Evolutionary conservation across 495 filamentous ascomycete species (phyloP).

Genomic region (Daldinia grandis): DNA sequence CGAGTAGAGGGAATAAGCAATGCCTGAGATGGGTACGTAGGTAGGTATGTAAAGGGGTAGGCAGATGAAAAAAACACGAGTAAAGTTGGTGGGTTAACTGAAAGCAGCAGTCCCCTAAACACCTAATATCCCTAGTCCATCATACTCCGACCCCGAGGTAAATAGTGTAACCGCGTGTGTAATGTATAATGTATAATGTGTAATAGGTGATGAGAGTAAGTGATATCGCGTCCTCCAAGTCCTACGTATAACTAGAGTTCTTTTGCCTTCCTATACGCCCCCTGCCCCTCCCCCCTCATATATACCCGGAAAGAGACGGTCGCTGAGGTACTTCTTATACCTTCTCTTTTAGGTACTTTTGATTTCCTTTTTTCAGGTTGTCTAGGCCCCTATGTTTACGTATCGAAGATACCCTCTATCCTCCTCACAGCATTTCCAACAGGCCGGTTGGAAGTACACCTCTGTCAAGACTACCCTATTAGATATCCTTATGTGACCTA

Average conservation of each 20-base stretch:
- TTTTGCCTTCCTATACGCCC: background rate
- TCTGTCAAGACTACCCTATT: background rate
- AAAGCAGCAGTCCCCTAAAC: background rate
- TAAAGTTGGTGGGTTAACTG: background rate
- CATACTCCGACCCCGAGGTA: background rate
- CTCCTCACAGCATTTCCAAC: background rate
- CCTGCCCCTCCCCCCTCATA: background rate
- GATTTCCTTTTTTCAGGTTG: background rate
- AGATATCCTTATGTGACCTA: background rate
- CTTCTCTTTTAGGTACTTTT: background rate
- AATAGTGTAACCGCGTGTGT: background rate
- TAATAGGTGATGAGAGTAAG: background rate
- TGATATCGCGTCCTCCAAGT: background rate
- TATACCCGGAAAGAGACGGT: background rate
- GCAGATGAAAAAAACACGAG: background rate
- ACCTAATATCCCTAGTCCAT: background rate
- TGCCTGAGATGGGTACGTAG: background rate
- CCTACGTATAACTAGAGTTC: background rate
- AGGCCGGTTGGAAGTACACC: background rate
- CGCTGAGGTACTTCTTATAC: background rate
- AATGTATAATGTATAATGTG: background rate
- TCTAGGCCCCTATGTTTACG: background rate
- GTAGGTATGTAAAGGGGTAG: background rate
- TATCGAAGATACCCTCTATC: background rate
- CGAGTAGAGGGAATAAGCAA: background rate